Evolutionary conservation across 805 yeast genomes (phyloP), one percentile per base, ranked within the genome.

Genomic region (Torulaspora gathmanii): DNA sequence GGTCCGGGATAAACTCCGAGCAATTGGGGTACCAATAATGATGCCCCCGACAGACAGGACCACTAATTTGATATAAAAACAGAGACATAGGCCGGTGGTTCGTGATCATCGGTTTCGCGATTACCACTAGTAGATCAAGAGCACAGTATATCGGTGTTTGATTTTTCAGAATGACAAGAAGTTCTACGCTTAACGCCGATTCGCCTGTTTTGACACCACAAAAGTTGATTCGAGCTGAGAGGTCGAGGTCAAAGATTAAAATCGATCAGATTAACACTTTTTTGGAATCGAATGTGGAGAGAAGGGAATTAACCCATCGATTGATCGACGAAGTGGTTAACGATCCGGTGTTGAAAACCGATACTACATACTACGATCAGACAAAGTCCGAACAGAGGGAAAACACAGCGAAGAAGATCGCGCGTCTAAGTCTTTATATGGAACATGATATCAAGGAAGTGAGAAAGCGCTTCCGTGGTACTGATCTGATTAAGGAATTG

Each of bases 321-420:
- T 61, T 82, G 53, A 67, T 76, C 58, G 79, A 75, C 51, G 80
- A 82, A 57, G 68, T 83, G 57, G 80, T 79, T 56, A 72, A 80
- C 53, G 91, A 84, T 61, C 89, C 89, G 1, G 65, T 83, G 12
- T 69, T 84, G 45, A 72, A 75, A 31, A 73, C 80, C 1, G 71
- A 72, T 30, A 68, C 79, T 4, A 60, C 69, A 28, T 78, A 75
- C 61, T 84, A 82, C 58, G 88, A 83, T 50, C 60, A 71, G 51
- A 68, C 73, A 30, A 82, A 79, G 58, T 68, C 60, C 1, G 69
- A 80, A 56, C 79, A 80, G 58, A 73, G 91, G 51, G 82, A 74
- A 53, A 56, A 71, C 27, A 77, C 86, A 1, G 86, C 82, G 6
- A 56, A 63, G 30, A 83, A 80, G 61, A 82, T 84, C 50, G 77